Base-by-base conservation (phyloP, 176 grass and related monocot genomes). In the Dendrocalamus sinicus region DNA sequence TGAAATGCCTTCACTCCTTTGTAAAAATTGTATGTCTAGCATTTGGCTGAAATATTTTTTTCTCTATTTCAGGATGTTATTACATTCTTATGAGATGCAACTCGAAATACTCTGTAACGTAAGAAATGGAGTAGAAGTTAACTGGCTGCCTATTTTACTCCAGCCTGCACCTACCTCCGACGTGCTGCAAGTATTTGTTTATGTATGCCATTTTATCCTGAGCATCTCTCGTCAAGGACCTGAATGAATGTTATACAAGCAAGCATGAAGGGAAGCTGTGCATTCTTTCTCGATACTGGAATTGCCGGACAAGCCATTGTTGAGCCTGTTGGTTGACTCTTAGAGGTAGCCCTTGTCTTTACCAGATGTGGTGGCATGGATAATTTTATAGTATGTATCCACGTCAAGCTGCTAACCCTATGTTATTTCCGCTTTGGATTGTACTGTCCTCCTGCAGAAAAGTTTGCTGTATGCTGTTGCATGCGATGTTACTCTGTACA, bases 331-430 rank as follows among this genome's bases (percentile, higher is more conserved):
- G 37, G 44, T 22, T 23, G 8, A 16, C 50, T 58, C 59, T 68
- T 28, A 1, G 3, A 57, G 35, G 23, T 64, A 63, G 54, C 77
- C 51, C 70, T 50, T 28, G 32, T 30, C 70, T 71, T 70, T 19
- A 4, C 45, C 12, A 44, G 85, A 84, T 35, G 89, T 87, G 62
- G 78, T 76, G 67, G 85, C 54, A 63, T 84, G 57, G 76, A 62
- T 80, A 54, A 59, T 84, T 65, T 81, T 23, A 6, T 24, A 81
- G 58, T 82, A 73, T 63, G 43, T 70, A 75, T 77, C 69, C 69
- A 24, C 14, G 57, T 67, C 60, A 35, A 76, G 81, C 45, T 65
- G 64, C 54, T 88, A 77, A 77, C 76, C 12, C 65, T 65, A 30
- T 47, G 54, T 79, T 77, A 40, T 80, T 81, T 28, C 28, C 22